Percentiles rank a stretch among this genome's conserved stretches.
Conservation (phyloP, 2,329 filamentous ascomycete genomes). For the Trichoderma harzianum region DNA sequence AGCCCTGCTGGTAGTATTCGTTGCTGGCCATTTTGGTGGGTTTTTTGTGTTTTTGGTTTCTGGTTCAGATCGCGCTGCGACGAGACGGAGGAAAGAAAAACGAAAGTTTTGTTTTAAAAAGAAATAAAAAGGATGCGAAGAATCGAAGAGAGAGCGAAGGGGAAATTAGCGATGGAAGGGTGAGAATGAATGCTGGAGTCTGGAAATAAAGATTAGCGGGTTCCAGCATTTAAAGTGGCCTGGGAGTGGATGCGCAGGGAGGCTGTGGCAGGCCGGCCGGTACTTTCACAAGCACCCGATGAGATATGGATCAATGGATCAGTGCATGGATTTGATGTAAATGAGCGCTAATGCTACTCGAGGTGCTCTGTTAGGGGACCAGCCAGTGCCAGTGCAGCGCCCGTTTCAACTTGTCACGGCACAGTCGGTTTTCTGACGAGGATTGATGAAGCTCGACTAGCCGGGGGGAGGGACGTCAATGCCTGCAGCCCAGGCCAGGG, state of each 20-base stretch:
- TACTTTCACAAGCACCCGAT: not conserved
- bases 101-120: not conserved
- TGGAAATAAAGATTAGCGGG: constrained; percentile 14
- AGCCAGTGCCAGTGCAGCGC: not conserved
- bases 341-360: not conserved
- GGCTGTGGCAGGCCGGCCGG: not conserved
- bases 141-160: not conserved
- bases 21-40: constrained; percentile 34
- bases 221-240: constrained; percentile 1
- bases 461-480: not conserved
- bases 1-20: constrained; percentile 38
- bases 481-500: not conserved
- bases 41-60: not conserved
- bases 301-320: not conserved
- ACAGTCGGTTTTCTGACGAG: not conserved
- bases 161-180: not conserved
- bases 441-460: not conserved
- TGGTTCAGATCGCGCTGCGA: constrained; percentile 1
- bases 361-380: not conserved
- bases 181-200: not conserved
- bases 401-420: not conserved
- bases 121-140: not conserved
- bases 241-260: not conserved
- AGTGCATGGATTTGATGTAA: not conserved
- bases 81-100: not conserved